Evolutionary conservation across 345 rosid genomes (phyloP).

Genomic region (Euphorbia lathyris): DNA sequence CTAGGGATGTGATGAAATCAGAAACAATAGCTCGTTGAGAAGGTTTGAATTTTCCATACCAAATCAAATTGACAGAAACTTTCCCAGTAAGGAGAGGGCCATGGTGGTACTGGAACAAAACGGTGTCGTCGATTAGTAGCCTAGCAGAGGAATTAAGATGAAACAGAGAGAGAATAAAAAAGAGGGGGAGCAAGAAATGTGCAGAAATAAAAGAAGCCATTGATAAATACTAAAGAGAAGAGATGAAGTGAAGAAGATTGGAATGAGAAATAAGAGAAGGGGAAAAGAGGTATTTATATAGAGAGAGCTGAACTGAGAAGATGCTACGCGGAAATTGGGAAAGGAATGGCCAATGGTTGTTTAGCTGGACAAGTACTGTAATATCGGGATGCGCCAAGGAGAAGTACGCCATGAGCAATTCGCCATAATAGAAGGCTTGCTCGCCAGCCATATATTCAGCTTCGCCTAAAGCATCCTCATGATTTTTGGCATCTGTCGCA

Average conservation of each 20-base stretch:
- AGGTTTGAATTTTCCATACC: slow-evolving; percentile 29
- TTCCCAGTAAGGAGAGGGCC: slow-evolving; percentile 26
- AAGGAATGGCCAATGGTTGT: too few relatives aligned
- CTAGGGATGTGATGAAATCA: slow-evolving; percentile 21
- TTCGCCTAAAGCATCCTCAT: too few relatives aligned
- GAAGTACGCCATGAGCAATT: too few relatives aligned
- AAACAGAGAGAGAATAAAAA: slow-evolving; percentile 3
- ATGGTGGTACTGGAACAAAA: slow-evolving; percentile 23
- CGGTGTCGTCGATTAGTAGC: neutral
- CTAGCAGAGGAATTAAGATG: slow-evolving; percentile 15
- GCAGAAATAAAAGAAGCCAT: slow-evolving; percentile 15
- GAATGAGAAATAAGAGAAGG: neutral
- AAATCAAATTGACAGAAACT: slow-evolving; percentile 22
- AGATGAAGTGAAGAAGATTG: neutral
- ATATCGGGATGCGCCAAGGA: too few relatives aligned
- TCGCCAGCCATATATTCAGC: too few relatives aligned
- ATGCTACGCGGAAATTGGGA: neutral
- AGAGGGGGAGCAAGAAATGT: neutral
- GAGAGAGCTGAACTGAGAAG: neutral
- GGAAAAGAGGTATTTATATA: neutral
- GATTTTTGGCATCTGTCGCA: too few relatives aligned
- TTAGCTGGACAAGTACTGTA: too few relatives aligned
- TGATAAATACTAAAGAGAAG: too few relatives aligned
- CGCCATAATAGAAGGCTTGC: too few relatives aligned
- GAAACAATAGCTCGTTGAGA: slow-evolving; percentile 29